Conservation (phyloP, 352 stramenopile species). For the Phytophthora niederhauseri region DNA sequence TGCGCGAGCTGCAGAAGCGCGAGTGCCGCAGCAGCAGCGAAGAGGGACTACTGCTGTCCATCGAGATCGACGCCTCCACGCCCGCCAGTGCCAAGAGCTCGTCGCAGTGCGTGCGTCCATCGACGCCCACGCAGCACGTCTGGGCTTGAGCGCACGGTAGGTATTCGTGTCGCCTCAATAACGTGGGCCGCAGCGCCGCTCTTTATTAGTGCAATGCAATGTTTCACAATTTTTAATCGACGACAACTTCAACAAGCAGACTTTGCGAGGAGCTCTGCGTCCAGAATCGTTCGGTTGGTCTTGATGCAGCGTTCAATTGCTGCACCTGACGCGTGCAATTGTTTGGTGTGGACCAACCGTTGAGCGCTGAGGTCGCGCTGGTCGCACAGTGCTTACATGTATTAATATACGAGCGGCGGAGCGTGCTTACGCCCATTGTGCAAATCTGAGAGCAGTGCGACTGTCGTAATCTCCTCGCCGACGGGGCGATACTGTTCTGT, state of each 20-base stretch:
- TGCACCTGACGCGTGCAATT: no score
- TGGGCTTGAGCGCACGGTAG: conserved; percentile 12
- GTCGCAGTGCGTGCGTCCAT: conserved; percentile 23
- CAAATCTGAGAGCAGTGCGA: conserved; percentile 11
- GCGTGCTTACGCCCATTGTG: conserved; percentile 19
- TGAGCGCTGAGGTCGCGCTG: neutral
- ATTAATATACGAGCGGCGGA: no score
- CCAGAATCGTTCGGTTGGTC: neutral
- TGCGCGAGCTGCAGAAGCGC: conserved; percentile 64
- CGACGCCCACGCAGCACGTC: conserved; percentile 25
- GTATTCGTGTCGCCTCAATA: neutral
- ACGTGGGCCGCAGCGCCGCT: neutral
- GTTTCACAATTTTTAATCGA: conserved; percentile 2
- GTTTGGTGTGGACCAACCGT: conserved; percentile 4
- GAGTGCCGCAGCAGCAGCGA: conserved; percentile 62
- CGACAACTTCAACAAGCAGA: neutral
- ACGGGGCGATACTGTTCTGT: neutral
- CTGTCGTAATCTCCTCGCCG: conserved; percentile 25
- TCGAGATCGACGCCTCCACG: conserved; percentile 36
- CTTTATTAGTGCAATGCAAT: conserved; percentile 20
- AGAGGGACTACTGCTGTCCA: conserved; percentile 42
- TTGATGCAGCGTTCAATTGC: neutral
- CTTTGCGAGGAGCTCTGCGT: neutral
- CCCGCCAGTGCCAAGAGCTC: conserved; percentile 18
- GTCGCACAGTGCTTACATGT: conserved; percentile 2